phyloP scores from a whole-genome alignment of 164 flowering plant species.

The Kingdonia uniflora region DNA sequence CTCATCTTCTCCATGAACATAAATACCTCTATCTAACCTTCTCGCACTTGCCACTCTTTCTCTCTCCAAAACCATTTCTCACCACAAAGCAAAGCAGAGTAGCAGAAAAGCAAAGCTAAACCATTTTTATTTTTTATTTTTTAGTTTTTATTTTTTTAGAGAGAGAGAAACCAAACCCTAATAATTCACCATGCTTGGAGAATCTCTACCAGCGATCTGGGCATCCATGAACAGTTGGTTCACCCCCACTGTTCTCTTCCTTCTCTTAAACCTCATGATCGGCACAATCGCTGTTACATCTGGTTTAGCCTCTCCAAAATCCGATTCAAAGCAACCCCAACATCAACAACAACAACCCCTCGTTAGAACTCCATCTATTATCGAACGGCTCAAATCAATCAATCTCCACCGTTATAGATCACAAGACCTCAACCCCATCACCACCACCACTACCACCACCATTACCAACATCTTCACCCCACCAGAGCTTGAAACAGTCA shows the following conservation, averaged over 20 bases:
- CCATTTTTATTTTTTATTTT: no score
- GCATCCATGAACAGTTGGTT: conserved; percentile 41
- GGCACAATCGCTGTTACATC: conserved; percentile 43
- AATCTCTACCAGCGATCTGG: conserved; percentile 20
- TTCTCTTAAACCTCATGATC: conserved; percentile 49
- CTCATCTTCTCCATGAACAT: no score
- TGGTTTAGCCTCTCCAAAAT: background rate
- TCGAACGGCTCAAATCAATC: conserved; percentile 46
- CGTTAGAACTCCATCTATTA: conserved; percentile 31
- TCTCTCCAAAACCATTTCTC: no score
- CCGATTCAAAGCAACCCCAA: background rate
- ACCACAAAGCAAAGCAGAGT: no score
- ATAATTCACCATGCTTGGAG: conserved; percentile 17
- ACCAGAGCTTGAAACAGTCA: no score
- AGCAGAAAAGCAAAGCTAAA: no score
- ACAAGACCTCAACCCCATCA: conserved; percentile 10
- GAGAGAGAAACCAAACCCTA: no score
- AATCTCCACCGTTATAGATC: conserved; percentile 24
- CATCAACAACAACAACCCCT: background rate
- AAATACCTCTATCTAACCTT: no score
- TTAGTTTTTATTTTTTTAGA: no score
- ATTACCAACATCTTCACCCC: no score
- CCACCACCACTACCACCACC: background rate
- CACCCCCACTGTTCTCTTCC: conserved; percentile 57
- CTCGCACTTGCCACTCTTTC: no score